phyloP scores from a whole-genome alignment of 2,329 filamentous ascomycete species.

The Huntiella abstrusa region DNA sequence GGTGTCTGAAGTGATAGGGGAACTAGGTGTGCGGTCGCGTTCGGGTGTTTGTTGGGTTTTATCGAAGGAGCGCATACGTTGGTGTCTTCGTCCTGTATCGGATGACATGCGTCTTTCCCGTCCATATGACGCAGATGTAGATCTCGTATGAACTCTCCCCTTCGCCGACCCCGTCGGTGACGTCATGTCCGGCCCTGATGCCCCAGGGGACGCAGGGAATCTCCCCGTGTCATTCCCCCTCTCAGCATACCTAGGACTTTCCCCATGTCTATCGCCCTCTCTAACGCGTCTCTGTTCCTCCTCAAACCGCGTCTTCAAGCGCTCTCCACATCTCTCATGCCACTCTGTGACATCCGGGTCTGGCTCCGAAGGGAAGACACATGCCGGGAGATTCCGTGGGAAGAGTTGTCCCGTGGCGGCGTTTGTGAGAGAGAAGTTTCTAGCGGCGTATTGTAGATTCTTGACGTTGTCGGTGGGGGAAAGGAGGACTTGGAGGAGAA shows the following conservation, averaged over 20 bases:
- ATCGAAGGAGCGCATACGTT: conserved; percentile 6
- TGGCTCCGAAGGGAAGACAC: conserved; percentile 50
- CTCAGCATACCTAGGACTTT: neutral
- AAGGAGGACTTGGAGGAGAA: conserved; percentile 75
- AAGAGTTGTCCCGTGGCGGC: conserved; percentile 55
- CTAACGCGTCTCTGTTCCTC: conserved; percentile 1
- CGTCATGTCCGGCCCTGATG: neutral
- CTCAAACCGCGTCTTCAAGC: conserved; percentile 28
- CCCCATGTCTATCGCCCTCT: neutral
- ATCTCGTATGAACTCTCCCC: conserved; percentile 1
- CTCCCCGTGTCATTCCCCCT: neutral
- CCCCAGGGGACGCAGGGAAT: neutral
- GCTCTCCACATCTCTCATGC: conserved; percentile 61
- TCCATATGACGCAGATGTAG: conserved; percentile 6
- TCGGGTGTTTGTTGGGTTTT: neutral
- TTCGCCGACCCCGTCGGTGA: neutral
- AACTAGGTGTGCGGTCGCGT: neutral
- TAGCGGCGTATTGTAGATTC: conserved; percentile 64
- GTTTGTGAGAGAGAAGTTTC: conserved; percentile 56
- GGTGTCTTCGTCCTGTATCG: neutral
- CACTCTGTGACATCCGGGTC: conserved; percentile 70
- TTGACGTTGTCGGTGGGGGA: conserved; percentile 75
- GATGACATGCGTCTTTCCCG: neutral
- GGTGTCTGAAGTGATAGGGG: neutral
- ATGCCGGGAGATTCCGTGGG: conserved; percentile 35